Percentiles rank a stretch among this genome's conserved stretches.
phyloP scores from a whole-genome alignment of 2,329 filamentous ascomycete species.

The Mycosphaerella sp. region DNA sequence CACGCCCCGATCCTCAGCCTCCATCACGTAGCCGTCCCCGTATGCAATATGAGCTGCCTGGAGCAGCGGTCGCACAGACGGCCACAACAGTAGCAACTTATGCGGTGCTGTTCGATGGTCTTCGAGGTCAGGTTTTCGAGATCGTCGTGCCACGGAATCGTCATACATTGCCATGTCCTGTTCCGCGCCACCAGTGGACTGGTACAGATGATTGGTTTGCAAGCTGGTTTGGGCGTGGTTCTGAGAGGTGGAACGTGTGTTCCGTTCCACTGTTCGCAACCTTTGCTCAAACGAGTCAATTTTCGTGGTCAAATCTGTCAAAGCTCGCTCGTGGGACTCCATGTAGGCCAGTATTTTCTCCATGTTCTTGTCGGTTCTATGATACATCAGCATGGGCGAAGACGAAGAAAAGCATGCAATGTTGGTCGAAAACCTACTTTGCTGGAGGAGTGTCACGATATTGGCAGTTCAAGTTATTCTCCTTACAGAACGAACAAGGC shows the following conservation, averaged over 20 bases:
- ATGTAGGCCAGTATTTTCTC: constrained; percentile 44
- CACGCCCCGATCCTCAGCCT: constrained; percentile 34
- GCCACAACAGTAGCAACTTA: constrained; percentile 65
- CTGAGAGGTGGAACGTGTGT: constrained; percentile 9
- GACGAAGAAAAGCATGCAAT: background rate
- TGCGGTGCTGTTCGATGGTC: constrained; percentile 91
- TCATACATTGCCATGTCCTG: constrained; percentile 17
- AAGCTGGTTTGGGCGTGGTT: constrained; percentile 4
- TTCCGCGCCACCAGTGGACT: constrained; percentile 10
- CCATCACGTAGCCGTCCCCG: constrained; percentile 34
- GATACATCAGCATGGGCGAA: background rate
- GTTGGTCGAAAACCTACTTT: constrained; percentile 55
- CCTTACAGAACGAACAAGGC: constrained; percentile 77
- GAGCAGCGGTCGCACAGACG: constrained; percentile 34
- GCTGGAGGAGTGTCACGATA: constrained; percentile 89
- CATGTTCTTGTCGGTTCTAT: constrained; percentile 45
- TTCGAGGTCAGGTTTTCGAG: constrained; percentile 61
- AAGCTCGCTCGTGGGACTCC: constrained; percentile 33
- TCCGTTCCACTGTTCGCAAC: constrained; percentile 25
- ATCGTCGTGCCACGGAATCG: constrained; percentile 18
- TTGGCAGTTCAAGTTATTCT: constrained; percentile 75
- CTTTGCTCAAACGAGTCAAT: constrained; percentile 26
- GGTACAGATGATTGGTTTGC: constrained; percentile 5
- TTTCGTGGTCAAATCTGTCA: constrained; percentile 24
- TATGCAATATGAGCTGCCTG: constrained; percentile 22